Conservation (phyloP, 2,329 filamentous ascomycete genomes). For the Boeremia lycopersici region DNA sequence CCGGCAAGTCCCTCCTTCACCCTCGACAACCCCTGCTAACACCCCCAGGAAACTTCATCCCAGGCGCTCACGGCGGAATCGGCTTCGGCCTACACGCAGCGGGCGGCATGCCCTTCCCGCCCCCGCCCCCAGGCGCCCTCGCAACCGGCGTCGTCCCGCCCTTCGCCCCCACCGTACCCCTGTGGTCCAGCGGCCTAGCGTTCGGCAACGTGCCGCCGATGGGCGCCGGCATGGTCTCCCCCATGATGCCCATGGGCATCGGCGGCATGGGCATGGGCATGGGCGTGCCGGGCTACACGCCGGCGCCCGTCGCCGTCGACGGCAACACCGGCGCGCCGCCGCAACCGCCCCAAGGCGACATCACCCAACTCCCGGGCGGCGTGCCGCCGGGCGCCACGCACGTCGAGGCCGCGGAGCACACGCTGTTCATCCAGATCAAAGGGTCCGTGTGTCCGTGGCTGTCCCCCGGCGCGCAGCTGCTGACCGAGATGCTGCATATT, state of each 20-base stretch:
- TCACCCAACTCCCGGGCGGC: constrained; percentile 34
- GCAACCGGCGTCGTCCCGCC: constrained; percentile 27
- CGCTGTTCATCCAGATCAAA: constrained; percentile 37
- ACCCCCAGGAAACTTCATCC: constrained; percentile 30
- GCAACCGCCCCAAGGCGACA: constrained; percentile 33
- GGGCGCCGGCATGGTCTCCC: constrained; percentile 5
- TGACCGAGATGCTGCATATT: constrained; percentile 34
- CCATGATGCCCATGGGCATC: constrained; percentile 19
- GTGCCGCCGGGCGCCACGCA: constrained; percentile 35
- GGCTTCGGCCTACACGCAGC: constrained; percentile 31
- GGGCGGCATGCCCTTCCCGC: constrained; percentile 31
- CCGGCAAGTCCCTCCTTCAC: constrained; percentile 3
- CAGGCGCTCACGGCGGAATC: constrained; percentile 34
- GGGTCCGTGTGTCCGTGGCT: constrained; percentile 39
- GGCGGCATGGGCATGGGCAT: constrained; percentile 6
- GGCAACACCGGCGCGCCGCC: constrained; percentile 26
- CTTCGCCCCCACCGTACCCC: constrained; percentile 32
- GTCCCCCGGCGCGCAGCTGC: constrained; percentile 30
- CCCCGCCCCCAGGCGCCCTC: constrained; percentile 31
- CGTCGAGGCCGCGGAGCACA: constrained; percentile 33
- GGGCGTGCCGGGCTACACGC: constrained; percentile 19
- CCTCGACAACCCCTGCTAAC: constrained; percentile 18
- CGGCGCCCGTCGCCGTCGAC: constrained; percentile 31
- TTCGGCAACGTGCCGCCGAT: constrained; percentile 32
- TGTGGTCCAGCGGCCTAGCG: constrained; percentile 31